A percentile compares a stretch with the other conserved stretches of the same genome.
Evolutionary conservation across 2,329 filamentous ascomycete species (phyloP).

Genomic region (Phyllosticta paracitricarpa): DNA sequence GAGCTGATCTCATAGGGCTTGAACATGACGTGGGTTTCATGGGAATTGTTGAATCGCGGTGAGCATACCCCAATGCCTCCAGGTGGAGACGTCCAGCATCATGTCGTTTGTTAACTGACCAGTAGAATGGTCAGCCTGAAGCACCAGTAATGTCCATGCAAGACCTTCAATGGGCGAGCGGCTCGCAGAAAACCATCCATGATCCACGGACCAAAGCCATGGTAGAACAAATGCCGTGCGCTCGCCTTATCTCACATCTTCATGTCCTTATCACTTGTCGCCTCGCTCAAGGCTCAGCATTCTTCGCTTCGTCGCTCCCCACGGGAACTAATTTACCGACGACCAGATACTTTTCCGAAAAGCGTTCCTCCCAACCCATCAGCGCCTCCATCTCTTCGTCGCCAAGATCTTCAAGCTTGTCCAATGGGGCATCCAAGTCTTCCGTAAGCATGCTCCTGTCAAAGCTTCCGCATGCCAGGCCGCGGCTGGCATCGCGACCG

Average conservation of each 20-base stretch:
- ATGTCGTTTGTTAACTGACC: too few species aligned
- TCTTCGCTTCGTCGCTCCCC: slow-evolving; percentile 43
- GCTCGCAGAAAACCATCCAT: neutral
- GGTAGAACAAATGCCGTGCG: neutral
- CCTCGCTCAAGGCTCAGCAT: slow-evolving; percentile 18
- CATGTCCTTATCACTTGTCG: neutral
- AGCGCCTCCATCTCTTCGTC: slow-evolving; percentile 72
- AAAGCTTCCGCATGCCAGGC: slow-evolving; percentile 84
- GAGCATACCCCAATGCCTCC: too few species aligned
- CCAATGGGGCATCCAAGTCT: slow-evolving; percentile 74
- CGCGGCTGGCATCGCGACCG: slow-evolving; percentile 78
- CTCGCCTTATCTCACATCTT: neutral
- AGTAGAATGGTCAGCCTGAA: neutral
- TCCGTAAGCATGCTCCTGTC: slow-evolving; percentile 92
- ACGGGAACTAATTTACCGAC: slow-evolving; percentile 74
- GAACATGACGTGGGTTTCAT: neutral
- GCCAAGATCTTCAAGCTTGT: slow-evolving; percentile 62
- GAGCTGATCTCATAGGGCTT: neutral
- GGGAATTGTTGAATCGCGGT: neutral
- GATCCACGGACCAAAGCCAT: neutral
- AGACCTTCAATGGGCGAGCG: neutral
- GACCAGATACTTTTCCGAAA: slow-evolving; percentile 88
- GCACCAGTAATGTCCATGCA: neutral
- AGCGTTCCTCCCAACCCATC: slow-evolving; percentile 86
- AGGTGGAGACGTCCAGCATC: too few species aligned